Percentiles rank a stretch among this genome's conserved stretches.
phyloP scores from a whole-genome alignment of 169 alveolate species.

The Theileria luwenshuni region DNA sequence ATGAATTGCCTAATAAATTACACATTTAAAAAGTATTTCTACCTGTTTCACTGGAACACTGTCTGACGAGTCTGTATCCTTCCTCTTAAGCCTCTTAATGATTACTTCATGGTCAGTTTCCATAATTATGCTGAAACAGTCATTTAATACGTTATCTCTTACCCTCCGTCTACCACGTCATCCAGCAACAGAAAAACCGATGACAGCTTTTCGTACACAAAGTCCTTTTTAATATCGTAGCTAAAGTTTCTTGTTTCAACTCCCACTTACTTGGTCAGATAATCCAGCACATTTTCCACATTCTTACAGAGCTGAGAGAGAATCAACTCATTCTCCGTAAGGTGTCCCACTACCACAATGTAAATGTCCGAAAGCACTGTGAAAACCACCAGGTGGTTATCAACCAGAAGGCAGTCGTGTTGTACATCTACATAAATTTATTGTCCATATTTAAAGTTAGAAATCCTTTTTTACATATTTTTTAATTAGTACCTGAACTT shows the following conservation, averaged over 20 bases:
- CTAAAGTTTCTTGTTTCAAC: conserved; percentile 8
- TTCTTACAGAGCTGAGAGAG: conserved; percentile 67
- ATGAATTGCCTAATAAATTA: conserved; percentile 50
- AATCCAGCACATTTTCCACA: conserved; percentile 54
- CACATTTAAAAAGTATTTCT: neutral
- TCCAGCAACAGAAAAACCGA: conserved; percentile 73
- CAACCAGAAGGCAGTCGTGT: conserved; percentile 47
- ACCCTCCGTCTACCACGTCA: conserved; percentile 79
- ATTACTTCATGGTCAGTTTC: conserved; percentile 55
- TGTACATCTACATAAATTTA: conserved; percentile 55
- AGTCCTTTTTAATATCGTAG: conserved; percentile 63
- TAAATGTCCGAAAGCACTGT: conserved; percentile 44
- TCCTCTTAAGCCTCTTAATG: conserved; percentile 46
- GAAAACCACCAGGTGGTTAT: conserved; percentile 47
- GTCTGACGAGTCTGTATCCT: conserved; percentile 48
- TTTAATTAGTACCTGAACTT: conserved; percentile 28
- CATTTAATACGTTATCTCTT: neutral
- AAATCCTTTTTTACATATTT: neutral
- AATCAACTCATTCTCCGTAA: conserved; percentile 69
- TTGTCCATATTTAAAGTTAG: conserved; percentile 20
- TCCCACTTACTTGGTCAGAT: conserved; percentile 53
- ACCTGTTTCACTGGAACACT: conserved; percentile 65
- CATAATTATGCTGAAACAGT: conserved; percentile 47
- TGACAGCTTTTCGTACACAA: conserved; percentile 65
- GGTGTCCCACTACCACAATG: conserved; percentile 68